A percentile compares a stretch with the other conserved stretches of the same genome.
Conservation (phyloP, 2,329 filamentous ascomycete genomes). For the Fusarium nisikadoi region DNA sequence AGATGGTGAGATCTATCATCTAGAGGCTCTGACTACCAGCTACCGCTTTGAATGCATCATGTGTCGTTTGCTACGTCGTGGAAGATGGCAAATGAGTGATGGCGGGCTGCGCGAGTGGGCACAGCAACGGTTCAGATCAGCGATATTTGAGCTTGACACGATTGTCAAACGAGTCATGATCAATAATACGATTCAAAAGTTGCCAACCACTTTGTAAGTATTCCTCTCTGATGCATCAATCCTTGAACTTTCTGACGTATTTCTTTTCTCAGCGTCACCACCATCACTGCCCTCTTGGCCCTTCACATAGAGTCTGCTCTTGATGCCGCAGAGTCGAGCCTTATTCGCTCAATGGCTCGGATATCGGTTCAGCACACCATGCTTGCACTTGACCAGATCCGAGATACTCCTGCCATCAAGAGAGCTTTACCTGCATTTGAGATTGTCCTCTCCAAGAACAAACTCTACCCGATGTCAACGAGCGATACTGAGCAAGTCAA, state of each 20-base stretch:
- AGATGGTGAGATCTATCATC: not conserved
- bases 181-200: not conserved
- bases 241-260: rapidly evolving
- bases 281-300: not conserved
- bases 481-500: rapidly evolving
- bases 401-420: conserved; percentile 5
- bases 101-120: conserved; percentile 9
- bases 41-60: conserved; percentile 33
- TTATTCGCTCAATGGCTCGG: conserved; percentile 2
- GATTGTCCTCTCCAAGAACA: conserved; percentile 11
- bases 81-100: not conserved
- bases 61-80: conserved; percentile 20
- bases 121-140: conserved; percentile 15
- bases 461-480: not conserved
- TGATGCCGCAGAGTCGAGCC: not conserved
- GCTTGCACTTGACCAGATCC: not conserved
- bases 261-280: not conserved
- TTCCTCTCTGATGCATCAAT: not conserved
- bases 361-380: conserved; percentile 15
- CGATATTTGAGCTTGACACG: conserved; percentile 17
- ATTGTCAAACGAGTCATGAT: conserved; percentile 18
- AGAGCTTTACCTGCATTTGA: conserved; percentile 11
- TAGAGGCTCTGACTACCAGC: conserved; percentile 7
- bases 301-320: conserved; percentile 10
- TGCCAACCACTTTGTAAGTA: conserved; percentile 21